A percentile compares a stretch with the other conserved stretches of the same genome.
These are phyloP conservation scores for Rhizophlyctis rosea DNA, from an alignment of 192 early-diverging fungal genomes.

Conservation along the genomic window DNA sequence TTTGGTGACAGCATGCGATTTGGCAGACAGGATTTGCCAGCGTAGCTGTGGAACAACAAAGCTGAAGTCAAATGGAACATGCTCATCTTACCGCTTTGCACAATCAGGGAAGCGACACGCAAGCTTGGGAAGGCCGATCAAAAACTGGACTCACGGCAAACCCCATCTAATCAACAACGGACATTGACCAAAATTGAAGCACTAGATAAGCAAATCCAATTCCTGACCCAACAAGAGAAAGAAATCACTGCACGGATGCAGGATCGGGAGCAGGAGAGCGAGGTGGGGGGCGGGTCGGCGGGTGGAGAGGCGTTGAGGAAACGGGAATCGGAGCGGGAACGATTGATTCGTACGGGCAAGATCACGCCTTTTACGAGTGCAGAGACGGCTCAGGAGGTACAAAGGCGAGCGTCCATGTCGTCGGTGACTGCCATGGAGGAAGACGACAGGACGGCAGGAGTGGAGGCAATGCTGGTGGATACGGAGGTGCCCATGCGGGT, in stretches of 20 bases:
- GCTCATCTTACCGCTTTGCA: too few relatives aligned
- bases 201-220: constrained; percentile 13
- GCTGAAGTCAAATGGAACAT: too few relatives aligned
- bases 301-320: constrained; percentile 26
- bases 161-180: too few relatives aligned
- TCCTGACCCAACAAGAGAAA: constrained; percentile 31
- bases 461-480: not conserved
- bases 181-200: constrained; percentile 8
- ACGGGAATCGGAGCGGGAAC: constrained; percentile 58
- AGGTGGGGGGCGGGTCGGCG: constrained; percentile 33
- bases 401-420: not conserved
- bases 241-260: constrained; percentile 47
- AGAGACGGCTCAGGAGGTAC: constrained; percentile 27
- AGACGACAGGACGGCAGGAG: not conserved
- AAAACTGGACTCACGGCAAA: too few relatives aligned
- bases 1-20: too few relatives aligned
- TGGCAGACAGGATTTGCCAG: too few relatives aligned
- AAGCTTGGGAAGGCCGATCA: too few relatives aligned
- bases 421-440: not conserved
- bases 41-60: too few relatives aligned
- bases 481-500: not conserved
- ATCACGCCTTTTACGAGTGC: constrained; percentile 62
- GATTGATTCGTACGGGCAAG: constrained; percentile 65
- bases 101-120: too few relatives aligned
- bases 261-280: constrained; percentile 2